These are phyloP conservation scores for Gossypium australe DNA, from an alignment of 345 rosid genomes.

Conservation along the genomic window DNA sequence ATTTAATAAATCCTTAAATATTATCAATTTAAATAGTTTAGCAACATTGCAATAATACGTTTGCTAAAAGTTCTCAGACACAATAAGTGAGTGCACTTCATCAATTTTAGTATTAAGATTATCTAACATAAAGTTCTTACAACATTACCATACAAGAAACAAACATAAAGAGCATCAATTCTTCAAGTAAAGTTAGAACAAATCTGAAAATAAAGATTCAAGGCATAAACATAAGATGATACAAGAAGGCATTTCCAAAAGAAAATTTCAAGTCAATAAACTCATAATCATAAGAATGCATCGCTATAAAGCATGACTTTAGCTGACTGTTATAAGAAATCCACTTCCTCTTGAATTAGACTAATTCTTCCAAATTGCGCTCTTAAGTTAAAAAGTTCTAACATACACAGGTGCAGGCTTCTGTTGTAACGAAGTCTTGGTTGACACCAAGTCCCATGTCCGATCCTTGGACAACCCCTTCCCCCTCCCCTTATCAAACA, in stretches of 20 bases:
- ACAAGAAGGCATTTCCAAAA: neutral
- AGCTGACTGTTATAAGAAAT: too few relatives aligned
- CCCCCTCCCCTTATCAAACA: too few relatives aligned
- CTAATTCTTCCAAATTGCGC: neutral
- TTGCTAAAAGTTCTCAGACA: neutral
- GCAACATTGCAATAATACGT: neutral
- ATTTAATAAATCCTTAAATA: neutral
- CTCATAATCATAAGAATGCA: neutral
- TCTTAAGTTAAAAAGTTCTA: neutral
- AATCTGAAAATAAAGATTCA: neutral
- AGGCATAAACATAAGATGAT: neutral
- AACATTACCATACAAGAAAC: neutral
- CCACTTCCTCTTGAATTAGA: neutral
- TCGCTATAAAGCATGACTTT: neutral
- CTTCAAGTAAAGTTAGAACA: neutral
- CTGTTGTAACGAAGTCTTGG: too few relatives aligned
- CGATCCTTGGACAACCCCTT: too few relatives aligned
- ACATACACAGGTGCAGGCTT: too few relatives aligned
- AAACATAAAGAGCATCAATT: neutral
- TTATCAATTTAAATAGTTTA: neutral
- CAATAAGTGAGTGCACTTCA: neutral
- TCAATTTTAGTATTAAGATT: neutral
- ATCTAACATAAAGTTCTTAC: neutral
- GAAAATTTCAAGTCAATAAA: neutral
- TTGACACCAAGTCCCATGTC: too few relatives aligned